Evolutionary conservation across 768 basidiomycete species (phyloP).

Genomic region (Pleurotus djamor): DNA sequence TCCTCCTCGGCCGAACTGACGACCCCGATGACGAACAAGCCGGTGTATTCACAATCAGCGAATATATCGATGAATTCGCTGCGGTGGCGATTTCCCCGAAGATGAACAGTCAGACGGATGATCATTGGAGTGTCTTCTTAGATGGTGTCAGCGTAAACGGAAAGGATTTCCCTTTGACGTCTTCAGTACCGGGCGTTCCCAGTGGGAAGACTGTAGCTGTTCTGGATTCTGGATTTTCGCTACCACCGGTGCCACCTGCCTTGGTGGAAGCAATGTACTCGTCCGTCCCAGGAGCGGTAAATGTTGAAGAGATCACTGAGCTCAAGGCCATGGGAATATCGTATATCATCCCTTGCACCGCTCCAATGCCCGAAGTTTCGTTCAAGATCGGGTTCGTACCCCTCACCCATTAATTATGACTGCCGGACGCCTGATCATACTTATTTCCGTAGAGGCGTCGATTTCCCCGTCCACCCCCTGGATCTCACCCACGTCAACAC

Average conservation of each 20-base stretch:
- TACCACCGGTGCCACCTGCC: constrained; percentile 59
- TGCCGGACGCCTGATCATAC: neutral
- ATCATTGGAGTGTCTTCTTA: constrained; percentile 43
- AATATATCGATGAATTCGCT: constrained; percentile 47
- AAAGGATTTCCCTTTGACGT: constrained; percentile 38
- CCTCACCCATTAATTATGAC: neutral
- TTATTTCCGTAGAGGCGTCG: constrained; percentile 29
- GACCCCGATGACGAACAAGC: constrained; percentile 50
- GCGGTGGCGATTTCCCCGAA: constrained; percentile 48
- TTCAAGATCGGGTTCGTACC: constrained; percentile 55
- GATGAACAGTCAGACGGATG: constrained; percentile 51
- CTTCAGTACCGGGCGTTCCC: constrained; percentile 40
- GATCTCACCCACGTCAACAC: constrained; percentile 38
- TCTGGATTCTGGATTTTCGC: constrained; percentile 69
- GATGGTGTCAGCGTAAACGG: constrained; percentile 64
- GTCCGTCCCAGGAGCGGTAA: constrained; percentile 49
- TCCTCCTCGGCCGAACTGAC: constrained; percentile 60
- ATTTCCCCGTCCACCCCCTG: constrained; percentile 64
- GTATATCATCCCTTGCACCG: constrained; percentile 65
- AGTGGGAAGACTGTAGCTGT: constrained; percentile 50
- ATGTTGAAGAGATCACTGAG: constrained; percentile 21
- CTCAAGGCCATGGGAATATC: constrained; percentile 36
- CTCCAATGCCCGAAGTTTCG: constrained; percentile 57
- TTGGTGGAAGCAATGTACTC: constrained; percentile 55
- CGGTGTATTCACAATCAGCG: constrained; percentile 65